Base-by-base conservation (phyloP, 2,329 filamentous ascomycete species). In the Neobulgaria alba region DNA sequence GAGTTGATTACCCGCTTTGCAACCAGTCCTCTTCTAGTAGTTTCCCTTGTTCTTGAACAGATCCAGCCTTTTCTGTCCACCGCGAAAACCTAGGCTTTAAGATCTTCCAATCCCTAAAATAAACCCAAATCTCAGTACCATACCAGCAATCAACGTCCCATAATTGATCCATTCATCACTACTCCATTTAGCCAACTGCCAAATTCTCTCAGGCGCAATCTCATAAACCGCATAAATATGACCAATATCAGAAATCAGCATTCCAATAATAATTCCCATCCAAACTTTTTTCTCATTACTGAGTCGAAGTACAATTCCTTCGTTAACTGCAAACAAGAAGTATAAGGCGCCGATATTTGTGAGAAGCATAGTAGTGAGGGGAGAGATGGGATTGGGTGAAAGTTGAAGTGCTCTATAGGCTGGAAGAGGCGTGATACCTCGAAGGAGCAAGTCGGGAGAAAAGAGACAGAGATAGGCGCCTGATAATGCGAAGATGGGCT, bases 121-220 rank as follows among this genome's bases (percentile, higher is more conserved):
- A 43, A 67, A 66, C 2, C 50, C 56, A 12, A 56, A n/a, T 36
- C 64, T 58, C 45, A 64, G 41, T 4, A 50, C 33, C 30, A 58
- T 49, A 2, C 61, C 60, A 26, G 53, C 49, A 32, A 56, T 52
- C 18, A 64, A 52, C 39, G 58, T 56, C 17, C 50, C 43, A 43
- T 64, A 52, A 12, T 63, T 63, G 21, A 65, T 48, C 55, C 57
- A 61, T 43, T 67, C 65, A 47, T 62, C 57, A 14, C 43, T 35
- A 15, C 55, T 56, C 65, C 63, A 67, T 2, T 36, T 30, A 39
- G 41, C 17, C 4, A 58, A 48, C 20, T 50, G 48, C 9, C 55
- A 32, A 19, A 58, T 51, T 10, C 47, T 47, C 17, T 46, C 48
- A 4, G 55, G 48, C 3, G 57, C 61, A 49, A 64, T 53, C 19